Evolutionary conservation across 257 asterid species (phyloP).

Genomic region (Nicotiana tabacum): DNA sequence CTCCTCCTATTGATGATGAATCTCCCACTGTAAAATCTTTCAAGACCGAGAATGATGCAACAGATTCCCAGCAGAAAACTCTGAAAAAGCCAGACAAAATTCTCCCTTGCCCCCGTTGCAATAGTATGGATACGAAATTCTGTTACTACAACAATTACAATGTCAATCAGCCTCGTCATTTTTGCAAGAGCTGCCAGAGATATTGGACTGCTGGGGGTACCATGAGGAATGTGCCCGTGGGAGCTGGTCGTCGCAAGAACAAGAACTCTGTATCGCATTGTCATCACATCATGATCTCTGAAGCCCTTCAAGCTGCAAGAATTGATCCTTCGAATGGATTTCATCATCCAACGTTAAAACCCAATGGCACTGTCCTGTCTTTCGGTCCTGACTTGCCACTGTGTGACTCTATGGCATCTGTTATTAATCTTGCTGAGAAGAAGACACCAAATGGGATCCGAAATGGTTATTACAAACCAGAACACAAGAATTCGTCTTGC

Average conservation of each 20-base stretch:
- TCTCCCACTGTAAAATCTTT: slow-evolving; percentile 20
- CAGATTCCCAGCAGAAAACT: slow-evolving; percentile 40
- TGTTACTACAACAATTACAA: slow-evolving; percentile 94
- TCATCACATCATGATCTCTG: slow-evolving; percentile 52
- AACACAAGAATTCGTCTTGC: slow-evolving; percentile 20
- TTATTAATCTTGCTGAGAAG: slow-evolving; percentile 38
- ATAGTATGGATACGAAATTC: slow-evolving; percentile 84
- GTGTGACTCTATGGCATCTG: slow-evolving; percentile 54
- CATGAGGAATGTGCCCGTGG: slow-evolving; percentile 89
- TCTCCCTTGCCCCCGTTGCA: slow-evolving; percentile 93
- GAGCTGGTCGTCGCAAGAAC: slow-evolving; percentile 84
- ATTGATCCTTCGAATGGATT: slow-evolving; percentile 39
- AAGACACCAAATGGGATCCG: slow-evolving; percentile 20
- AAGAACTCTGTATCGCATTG: slow-evolving; percentile 56
- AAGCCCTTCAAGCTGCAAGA: slow-evolving; percentile 46
- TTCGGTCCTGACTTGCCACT: slow-evolving; percentile 48
- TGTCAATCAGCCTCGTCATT: slow-evolving; percentile 81
- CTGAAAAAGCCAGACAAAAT: slow-evolving; percentile 83
- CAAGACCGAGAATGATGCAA: slow-evolving; percentile 33
- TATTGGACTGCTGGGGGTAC: slow-evolving; percentile 98
- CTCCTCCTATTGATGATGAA: slow-evolving; percentile 37
- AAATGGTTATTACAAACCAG: slow-evolving; percentile 27
- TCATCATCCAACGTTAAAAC: slow-evolving; percentile 36
- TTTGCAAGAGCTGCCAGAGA: slow-evolving; percentile 92
- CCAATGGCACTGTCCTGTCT: slow-evolving; percentile 61